These are phyloP conservation scores for Prototheca wickerhamii DNA, from an alignment of 163 green algal species.

Conservation along the genomic window DNA sequence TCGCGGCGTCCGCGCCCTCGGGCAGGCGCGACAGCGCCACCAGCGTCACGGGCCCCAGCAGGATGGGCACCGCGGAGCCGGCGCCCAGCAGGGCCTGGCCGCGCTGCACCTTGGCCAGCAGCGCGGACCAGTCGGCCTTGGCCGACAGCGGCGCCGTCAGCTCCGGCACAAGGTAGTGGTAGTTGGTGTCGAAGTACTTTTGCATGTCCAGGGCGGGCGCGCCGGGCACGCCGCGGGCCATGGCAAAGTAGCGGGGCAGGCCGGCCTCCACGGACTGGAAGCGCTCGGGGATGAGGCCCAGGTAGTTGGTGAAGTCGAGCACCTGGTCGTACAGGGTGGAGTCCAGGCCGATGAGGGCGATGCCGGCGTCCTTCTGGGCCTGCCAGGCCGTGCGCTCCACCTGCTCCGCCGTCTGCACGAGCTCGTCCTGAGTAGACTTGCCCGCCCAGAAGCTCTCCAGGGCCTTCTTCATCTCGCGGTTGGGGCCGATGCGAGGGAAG, in stretches of 20 bases:
- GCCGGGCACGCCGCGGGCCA: constrained; percentile 60
- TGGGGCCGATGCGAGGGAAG: constrained; percentile 70
- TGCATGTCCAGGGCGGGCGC: constrained; percentile 75
- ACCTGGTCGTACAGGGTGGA: constrained; percentile 84
- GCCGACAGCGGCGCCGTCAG: constrained; percentile 37
- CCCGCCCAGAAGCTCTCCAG: constrained; percentile 71
- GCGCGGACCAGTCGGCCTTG: constrained; percentile 38
- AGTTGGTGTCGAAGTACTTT: constrained; percentile 93
- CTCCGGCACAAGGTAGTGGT: constrained; percentile 84
- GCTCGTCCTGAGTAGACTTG: constrained; percentile 28
- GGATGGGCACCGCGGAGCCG: constrained; percentile 60
- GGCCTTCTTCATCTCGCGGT: constrained; percentile 76
- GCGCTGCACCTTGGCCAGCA: constrained; percentile 56
- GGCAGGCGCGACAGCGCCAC: constrained; percentile 42
- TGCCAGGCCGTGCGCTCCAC: constrained; percentile 55
- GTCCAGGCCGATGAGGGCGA: constrained; percentile 62
- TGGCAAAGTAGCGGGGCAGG: constrained; percentile 78
- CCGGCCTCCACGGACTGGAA: constrained; percentile 47
- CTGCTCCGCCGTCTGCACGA: constrained; percentile 34
- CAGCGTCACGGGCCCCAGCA: constrained; percentile 57
- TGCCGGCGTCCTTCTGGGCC: constrained; percentile 39
- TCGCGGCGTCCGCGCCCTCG: constrained; percentile 13
- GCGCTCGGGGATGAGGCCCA: constrained; percentile 64
- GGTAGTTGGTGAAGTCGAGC: constrained; percentile 63
- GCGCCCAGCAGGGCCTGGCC: constrained; percentile 58